These are phyloP conservation scores for Phylloporus arenicola DNA, from an alignment of 768 basidiomycete genomes.

Conservation along the genomic window DNA sequence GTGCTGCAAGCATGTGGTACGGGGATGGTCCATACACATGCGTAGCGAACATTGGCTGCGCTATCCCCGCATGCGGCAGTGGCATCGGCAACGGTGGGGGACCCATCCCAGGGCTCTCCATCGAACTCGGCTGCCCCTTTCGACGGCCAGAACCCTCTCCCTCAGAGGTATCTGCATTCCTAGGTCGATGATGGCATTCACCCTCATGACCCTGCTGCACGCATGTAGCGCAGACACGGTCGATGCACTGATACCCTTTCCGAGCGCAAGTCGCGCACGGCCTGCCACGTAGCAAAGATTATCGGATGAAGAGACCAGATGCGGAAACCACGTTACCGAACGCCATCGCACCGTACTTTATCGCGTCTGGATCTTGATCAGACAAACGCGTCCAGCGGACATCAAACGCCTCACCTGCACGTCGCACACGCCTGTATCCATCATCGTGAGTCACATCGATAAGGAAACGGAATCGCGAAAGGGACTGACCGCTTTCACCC, in stretches of 20 bases:
- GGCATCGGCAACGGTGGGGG: slow-evolving; percentile 11
- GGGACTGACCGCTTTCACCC: slow-evolving; percentile 53
- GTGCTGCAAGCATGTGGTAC: slow-evolving; percentile 26
- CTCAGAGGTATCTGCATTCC: slow-evolving; percentile 24
- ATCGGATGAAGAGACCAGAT: slow-evolving; percentile 1
- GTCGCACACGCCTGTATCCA: slow-evolving; percentile 48
- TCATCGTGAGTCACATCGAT: slow-evolving; percentile 5
- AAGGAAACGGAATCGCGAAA: slow-evolving; percentile 4
- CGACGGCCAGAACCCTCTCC: slow-evolving; percentile 14
- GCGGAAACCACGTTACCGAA: slow-evolving; percentile 35
- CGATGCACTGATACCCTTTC: slow-evolving; percentile 49
- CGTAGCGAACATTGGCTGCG: slow-evolving; percentile 17
- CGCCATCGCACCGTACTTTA: slow-evolving; percentile 58
- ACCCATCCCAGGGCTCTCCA: slow-evolving; percentile 8
- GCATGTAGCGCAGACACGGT: slow-evolving; percentile 44
- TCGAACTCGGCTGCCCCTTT: neutral
- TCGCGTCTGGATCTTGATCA: slow-evolving; percentile 41
- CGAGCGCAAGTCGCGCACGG: slow-evolving; percentile 47
- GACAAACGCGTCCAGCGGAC: slow-evolving; percentile 4
- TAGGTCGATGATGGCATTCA: slow-evolving; percentile 41
- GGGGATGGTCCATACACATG: slow-evolving; percentile 26
- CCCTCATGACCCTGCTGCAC: slow-evolving; percentile 39
- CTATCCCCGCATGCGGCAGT: slow-evolving; percentile 14
- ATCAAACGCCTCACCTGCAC: slow-evolving; percentile 44
- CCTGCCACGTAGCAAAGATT: slow-evolving; percentile 26